Evolutionary conservation across 495 filamentous ascomycete species (phyloP), one percentile per base, ranked within the genome.

Genomic region (Umbilicaria muhlenbergii): DNA sequence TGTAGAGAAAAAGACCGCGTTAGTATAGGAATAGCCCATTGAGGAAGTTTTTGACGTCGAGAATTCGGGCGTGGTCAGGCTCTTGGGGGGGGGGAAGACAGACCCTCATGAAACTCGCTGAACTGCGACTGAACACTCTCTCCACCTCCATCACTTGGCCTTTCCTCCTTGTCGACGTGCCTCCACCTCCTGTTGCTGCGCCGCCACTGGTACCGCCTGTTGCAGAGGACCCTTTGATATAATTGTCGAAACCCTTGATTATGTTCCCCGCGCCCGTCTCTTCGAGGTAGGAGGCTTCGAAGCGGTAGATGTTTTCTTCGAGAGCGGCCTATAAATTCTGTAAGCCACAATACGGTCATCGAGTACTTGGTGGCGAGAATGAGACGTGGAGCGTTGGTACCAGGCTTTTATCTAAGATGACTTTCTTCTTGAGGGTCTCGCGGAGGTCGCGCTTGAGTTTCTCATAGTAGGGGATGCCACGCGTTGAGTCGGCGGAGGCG

Each of bases 181-280:
- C 49, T 2, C 52, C 51, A 15, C 47, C 53, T n/a, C 42, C 45
- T 11, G 47, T 44, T 1, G 39, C 34, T n/a, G 31, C 43, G 5
- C 44, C 43, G 1, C 57, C 61, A n/a, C 59, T 52, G 2, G 56
- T 58, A 32, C 55, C 55, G 18, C 49, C 44, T 49, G 17, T 49
- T 48, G 47, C 69, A 0, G 69, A 66, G 6, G 75, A 73, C 38
- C 85, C 86, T 57, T 98, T 98, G 66, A 94, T 89, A 62, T 94
- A 96, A 51, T 83, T 89, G 57, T 98, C 91, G 62, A 96, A 98
- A 34, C 91, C 91, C 48, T 79, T 83, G 63, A 98, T 86, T 56
- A 98, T 96, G 66, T 98, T 98, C 14, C 91, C 91, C 35, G 70
- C 71, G 17, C 81, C 82, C 13, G 86, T 93, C 50, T 86, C 85